These are phyloP conservation scores for Microcyclospora pomicola DNA, from an alignment of 2,329 filamentous ascomycete genomes.

Conservation along the genomic window DNA sequence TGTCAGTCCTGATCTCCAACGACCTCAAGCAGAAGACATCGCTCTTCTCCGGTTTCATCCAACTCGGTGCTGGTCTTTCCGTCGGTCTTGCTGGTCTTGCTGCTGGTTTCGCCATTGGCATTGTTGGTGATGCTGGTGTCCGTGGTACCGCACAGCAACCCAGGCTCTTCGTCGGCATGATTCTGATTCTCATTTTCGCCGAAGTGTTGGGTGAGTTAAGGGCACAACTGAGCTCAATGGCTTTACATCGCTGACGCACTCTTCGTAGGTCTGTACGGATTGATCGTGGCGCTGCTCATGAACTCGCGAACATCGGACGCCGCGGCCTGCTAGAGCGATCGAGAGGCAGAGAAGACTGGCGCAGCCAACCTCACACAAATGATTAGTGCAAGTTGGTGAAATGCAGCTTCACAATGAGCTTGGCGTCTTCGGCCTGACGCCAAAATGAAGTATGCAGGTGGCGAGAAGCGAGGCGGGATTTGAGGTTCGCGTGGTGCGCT, in stretches of 20 bases:
- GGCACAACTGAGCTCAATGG: neutral
- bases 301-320: conserved; percentile 66
- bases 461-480: too few relatives aligned
- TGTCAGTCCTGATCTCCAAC: conserved; percentile 42
- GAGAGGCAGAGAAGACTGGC: conserved; percentile 28
- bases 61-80: conserved; percentile 39
- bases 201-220: conserved; percentile 76
- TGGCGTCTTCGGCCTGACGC: too few relatives aligned
- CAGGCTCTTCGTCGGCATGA: conserved; percentile 90
- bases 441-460: too few relatives aligned
- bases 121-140: conserved; percentile 67
- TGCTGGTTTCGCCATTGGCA: conserved; percentile 37
- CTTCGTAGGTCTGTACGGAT: conserved; percentile 76
- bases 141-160: conserved; percentile 74
- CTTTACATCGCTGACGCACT: neutral
- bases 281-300: conserved; percentile 98
- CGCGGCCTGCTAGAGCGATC: conserved; percentile 43
- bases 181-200: conserved; percentile 98
- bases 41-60: conserved; percentile 39
- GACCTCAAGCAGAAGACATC: conserved; percentile 33
- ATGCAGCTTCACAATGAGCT: too few relatives aligned
- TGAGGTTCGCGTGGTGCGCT: too few relatives aligned
- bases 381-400: too few relatives aligned
- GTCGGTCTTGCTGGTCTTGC: conserved; percentile 31
- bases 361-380: conserved; percentile 24